Evolutionary conservation across 2,329 filamentous ascomycete species (phyloP).

Genomic region (Trichoderma guizhouense): DNA sequence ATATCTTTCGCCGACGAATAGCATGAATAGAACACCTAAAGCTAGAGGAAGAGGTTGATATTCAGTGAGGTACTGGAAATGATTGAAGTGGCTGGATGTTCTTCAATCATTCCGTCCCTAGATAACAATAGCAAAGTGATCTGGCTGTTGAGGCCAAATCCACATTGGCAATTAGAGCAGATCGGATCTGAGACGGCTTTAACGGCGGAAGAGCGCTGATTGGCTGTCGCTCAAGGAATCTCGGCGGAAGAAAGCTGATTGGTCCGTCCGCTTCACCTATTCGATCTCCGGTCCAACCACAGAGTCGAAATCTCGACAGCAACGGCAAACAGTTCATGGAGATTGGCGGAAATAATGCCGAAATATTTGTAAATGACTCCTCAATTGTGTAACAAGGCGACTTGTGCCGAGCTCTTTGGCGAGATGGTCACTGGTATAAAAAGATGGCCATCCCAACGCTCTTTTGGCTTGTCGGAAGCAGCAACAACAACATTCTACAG

Average conservation of each 20-base stretch:
- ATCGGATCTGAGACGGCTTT: neutral
- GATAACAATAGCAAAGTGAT: too few relatives aligned
- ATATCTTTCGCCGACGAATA: rapidly evolving
- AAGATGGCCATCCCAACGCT: neutral
- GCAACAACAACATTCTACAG: neutral
- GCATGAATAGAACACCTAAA: neutral
- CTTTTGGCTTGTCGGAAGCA: neutral
- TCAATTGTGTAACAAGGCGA: neutral
- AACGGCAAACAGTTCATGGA: neutral
- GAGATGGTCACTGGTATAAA: neutral
- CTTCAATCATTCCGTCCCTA: too few relatives aligned
- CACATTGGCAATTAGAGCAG: neutral
- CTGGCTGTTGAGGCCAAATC: neutral
- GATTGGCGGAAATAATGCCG: neutral
- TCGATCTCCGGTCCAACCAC: neutral
- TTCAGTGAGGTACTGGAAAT: rapidly evolving
- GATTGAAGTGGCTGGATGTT: neutral
- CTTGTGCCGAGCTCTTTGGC: neutral
- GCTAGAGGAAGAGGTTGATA: neutral
- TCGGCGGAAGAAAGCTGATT: slow-evolving; percentile 14
- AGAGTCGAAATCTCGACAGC: neutral
- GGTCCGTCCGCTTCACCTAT: neutral
- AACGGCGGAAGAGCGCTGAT: slow-evolving; percentile 9
- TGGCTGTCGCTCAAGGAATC: neutral
- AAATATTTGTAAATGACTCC: neutral